phyloP scores from a whole-genome alignment of 2,329 filamentous ascomycete genomes.

The Colletotrichum liaoningense region DNA sequence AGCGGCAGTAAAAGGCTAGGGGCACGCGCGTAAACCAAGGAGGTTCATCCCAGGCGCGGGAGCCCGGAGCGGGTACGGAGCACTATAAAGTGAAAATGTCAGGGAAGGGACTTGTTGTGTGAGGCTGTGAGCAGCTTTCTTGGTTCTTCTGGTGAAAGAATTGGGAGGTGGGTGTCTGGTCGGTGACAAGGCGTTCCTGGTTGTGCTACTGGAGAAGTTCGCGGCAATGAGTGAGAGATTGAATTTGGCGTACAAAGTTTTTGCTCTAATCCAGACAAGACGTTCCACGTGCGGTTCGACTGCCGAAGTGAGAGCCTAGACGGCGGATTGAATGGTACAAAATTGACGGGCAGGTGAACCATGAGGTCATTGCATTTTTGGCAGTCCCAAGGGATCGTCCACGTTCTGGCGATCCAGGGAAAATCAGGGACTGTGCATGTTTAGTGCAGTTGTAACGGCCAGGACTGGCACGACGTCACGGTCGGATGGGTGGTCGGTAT shows the following conservation, averaged over 20 bases:
- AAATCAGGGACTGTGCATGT: conserved; percentile 1
- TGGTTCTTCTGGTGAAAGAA: neutral
- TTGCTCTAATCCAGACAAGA: neutral
- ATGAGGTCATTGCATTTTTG: conserved; percentile 26
- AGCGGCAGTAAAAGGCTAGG: neutral
- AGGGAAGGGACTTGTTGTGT: neutral
- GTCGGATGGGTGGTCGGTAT: neutral
- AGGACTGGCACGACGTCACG: conserved; percentile 19
- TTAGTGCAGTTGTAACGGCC: neutral
- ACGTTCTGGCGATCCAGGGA: conserved; percentile 14
- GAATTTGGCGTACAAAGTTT: neutral
- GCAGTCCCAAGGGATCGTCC: neutral
- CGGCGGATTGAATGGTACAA: neutral
- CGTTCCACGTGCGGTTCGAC: neutral
- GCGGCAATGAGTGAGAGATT: neutral
- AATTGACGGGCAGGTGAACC: neutral
- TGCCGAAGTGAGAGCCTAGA: neutral
- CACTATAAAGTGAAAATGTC: neutral
- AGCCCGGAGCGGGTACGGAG: neutral
- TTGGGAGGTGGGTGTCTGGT: neutral
- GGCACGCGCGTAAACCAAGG: neutral
- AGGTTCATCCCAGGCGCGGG: conserved; percentile 16
- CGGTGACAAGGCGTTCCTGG: neutral
- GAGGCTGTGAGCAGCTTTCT: no score
- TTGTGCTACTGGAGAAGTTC: neutral